These are phyloP conservation scores for Cladophialophora exuberans DNA, from an alignment of 2,329 filamentous ascomycete genomes.

Conservation along the genomic window DNA sequence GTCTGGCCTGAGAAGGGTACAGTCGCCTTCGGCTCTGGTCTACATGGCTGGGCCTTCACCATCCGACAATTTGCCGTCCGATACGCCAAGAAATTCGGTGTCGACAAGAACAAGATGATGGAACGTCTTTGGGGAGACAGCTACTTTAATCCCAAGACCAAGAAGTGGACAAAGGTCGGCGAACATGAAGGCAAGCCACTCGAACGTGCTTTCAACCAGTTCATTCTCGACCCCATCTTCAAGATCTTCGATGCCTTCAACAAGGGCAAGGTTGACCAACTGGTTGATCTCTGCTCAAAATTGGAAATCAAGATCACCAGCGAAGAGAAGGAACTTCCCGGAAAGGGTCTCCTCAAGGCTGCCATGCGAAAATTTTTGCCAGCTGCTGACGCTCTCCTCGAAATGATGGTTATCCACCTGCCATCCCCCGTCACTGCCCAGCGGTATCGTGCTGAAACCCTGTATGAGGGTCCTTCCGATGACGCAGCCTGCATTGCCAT, in stretches of 20 bases:
- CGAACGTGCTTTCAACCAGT: constrained; percentile 99
- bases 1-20: constrained; percentile 98
- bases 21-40: constrained; percentile 98
- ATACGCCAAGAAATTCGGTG: constrained; percentile 99
- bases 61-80: constrained; percentile 93
- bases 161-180: constrained; percentile 97
- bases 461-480: constrained; percentile 96
- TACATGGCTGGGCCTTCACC: constrained; percentile 99
- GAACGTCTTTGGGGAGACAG: constrained; percentile 99
- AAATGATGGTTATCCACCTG: constrained; percentile 99
- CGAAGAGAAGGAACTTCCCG: constrained; percentile 91
- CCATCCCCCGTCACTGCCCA: constrained; percentile 95
- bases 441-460: constrained; percentile 96
- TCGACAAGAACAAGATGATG: constrained; percentile 99
- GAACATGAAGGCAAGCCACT: constrained; percentile 83
- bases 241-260: constrained; percentile 95
- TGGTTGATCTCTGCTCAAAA: constrained; percentile 81
- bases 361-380: constrained; percentile 99
- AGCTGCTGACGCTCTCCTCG: constrained; percentile 93
- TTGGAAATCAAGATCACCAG: constrained; percentile 85
- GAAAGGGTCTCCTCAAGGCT: constrained; percentile 96
- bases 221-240: constrained; percentile 99
- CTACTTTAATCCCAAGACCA: constrained; percentile 99
- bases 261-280: constrained; percentile 98
- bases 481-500: constrained; percentile 94